Percentiles rank a stretch among this genome's conserved stretches.
These are phyloP conservation scores for Erythrophleum fordii DNA, from an alignment of 306 rosid species.

Conservation along the genomic window DNA sequence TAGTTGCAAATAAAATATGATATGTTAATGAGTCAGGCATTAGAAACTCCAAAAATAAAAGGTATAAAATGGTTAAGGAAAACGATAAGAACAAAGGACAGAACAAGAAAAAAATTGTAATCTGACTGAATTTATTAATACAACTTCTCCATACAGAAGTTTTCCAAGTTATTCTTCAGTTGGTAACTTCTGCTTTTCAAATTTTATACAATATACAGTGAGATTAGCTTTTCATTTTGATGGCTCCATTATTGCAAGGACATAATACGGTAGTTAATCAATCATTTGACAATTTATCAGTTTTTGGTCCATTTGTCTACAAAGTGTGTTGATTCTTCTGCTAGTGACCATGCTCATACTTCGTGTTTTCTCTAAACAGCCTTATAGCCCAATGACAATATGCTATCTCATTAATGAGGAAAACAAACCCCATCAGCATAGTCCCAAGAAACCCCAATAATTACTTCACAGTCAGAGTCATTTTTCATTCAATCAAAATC, in stretches of 20 bases:
- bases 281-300: not conserved
- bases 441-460: not conserved
- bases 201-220: no score
- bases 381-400: not conserved
- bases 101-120: not conserved
- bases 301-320: not conserved
- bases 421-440: not conserved
- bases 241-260: not conserved
- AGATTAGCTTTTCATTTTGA: not conserved
- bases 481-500: not conserved
- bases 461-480: not conserved
- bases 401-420: not conserved
- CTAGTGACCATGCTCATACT: not conserved
- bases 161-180: not conserved
- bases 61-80: not conserved
- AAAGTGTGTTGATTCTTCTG: not conserved
- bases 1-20: not conserved
- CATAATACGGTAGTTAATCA: not conserved
- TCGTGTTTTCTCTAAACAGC: not conserved
- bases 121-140: not conserved
- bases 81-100: not conserved
- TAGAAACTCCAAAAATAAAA: not conserved
- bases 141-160: not conserved
- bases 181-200: not conserved
- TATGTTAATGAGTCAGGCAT: not conserved